These are phyloP conservation scores for Talaromyces sp. DNA, from an alignment of 2,329 filamentous ascomycete species.

Conservation along the genomic window DNA sequence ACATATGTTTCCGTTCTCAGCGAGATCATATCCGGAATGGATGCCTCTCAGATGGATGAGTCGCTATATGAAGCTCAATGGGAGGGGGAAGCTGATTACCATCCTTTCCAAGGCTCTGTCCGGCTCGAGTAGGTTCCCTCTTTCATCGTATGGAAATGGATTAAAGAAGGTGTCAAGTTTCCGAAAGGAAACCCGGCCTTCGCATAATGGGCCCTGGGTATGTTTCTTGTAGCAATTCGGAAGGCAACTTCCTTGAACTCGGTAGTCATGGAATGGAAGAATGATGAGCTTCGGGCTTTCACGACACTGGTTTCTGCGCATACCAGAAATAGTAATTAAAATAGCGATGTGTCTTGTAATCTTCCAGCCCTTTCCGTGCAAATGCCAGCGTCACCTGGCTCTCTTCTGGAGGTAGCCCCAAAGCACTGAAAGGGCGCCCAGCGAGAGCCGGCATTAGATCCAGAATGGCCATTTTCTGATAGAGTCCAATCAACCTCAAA, in stretches of 20 bases:
- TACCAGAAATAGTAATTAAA: conserved; percentile 20
- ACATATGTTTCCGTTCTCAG: background rate
- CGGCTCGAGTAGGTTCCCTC: background rate
- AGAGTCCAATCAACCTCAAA: conserved; percentile 9
- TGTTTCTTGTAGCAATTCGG: background rate
- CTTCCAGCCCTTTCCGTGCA: conserved; percentile 13
- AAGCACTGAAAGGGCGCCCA: conserved; percentile 8
- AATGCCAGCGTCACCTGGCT: conserved; percentile 15
- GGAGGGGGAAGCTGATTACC: conserved; percentile 33
- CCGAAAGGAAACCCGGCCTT: too few relatives aligned
- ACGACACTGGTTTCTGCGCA: conserved; percentile 15
- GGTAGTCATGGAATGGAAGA: background rate
- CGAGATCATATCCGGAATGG: conserved; percentile 50
- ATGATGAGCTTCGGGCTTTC: background rate
- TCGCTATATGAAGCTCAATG: conserved; percentile 42
- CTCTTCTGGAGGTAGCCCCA: conserved; percentile 9
- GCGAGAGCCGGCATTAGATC: conserved; percentile 15
- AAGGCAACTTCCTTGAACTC: background rate
- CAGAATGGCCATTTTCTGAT: conserved; percentile 18
- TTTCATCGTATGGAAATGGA: background rate
- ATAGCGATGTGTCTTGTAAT: conserved; percentile 11
- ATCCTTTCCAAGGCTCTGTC: conserved; percentile 21
- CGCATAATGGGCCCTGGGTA: background rate
- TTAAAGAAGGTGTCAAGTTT: background rate
- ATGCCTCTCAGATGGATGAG: conserved; percentile 54